Percentiles rank a stretch among this genome's conserved stretches.
phyloP scores from a whole-genome alignment of 148 eudicot species.

The Nepenthes gracilis region DNA sequence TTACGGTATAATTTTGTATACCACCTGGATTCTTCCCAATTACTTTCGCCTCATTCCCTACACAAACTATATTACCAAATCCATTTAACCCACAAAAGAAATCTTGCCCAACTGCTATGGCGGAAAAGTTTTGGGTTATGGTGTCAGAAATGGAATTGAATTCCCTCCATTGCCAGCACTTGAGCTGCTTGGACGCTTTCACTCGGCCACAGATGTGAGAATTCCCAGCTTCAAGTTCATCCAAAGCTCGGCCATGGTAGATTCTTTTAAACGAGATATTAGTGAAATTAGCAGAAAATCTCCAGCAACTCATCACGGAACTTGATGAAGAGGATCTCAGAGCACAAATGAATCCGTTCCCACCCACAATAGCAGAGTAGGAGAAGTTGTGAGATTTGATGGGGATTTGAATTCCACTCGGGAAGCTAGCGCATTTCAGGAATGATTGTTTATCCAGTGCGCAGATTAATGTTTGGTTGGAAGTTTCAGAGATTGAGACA shows the following conservation, averaged over 20 bases:
- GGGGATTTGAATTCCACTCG: constrained; percentile 19
- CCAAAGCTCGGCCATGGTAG: constrained; percentile 32
- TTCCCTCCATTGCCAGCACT: constrained; percentile 60
- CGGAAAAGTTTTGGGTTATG: constrained; percentile 10
- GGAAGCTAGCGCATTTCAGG: constrained; percentile 51
- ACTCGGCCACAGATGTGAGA: constrained; percentile 58
- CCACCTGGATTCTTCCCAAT: constrained; percentile 31
- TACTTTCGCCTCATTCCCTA: constrained; percentile 11
- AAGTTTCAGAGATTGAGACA: constrained; percentile 41
- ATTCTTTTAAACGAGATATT: constrained; percentile 28
- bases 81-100: constrained; percentile 52
- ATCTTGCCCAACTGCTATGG: constrained; percentile 50
- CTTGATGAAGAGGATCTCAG: constrained; percentile 8
- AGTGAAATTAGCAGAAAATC: constrained; percentile 20
- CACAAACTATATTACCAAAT: constrained; percentile 33
- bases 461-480: constrained; percentile 40
- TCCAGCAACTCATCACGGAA: constrained; percentile 60
- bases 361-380: constrained; percentile 47
- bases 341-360: constrained; percentile 59
- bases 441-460: constrained; percentile 21
- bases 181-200: constrained; percentile 14
- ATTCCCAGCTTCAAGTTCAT: constrained; percentile 44
- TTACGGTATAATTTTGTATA: constrained; percentile 13
- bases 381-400: constrained; percentile 9
- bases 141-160: constrained; percentile 3